Base-by-base conservation (phyloP, 2,329 filamentous ascomycete species). In the Didymosphaeria variabile region DNA sequence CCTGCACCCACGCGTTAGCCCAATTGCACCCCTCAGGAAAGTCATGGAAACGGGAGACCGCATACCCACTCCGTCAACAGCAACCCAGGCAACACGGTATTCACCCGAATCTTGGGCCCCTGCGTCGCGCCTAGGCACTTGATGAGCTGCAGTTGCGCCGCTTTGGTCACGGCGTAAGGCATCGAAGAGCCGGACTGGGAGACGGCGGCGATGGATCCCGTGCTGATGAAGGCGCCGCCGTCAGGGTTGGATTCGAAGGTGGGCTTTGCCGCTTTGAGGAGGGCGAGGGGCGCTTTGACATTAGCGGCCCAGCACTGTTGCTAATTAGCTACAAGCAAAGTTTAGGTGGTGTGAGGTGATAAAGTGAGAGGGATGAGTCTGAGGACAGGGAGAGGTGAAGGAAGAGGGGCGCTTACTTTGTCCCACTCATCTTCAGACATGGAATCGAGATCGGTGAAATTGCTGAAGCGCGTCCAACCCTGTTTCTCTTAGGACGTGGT, bases 161-260 rank as follows among this genome's bases (percentile, higher is more conserved):
- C 90, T 75, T 95, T 95, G 40, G 90, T 91, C 19, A 94, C 89
- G 0, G 88, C 83, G 71, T 95, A 95, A 3, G 92, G 87, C 89
- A 89, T 85, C 45, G 83, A 85, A 66, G 84, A 86, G 5, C 87
- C 87, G 55, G 72, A 74, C 55, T 85, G 75, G n/a, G 79, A 72
- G 61, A 84, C 67, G 49, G 83, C 86, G 2, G 88, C 88, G 61
- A 87, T 83, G 3, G 86, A 88, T 5, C 86, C 86, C 1, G 88
- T 90, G 55, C 90, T 85, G 57, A 90, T 82, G 64, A 90, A 85
- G 1, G 82, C 83, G 17, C 88, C 88, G 13, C 88, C 89, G 3
- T 90, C 87, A 0, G 83, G 78, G 65, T 90, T 90, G 0, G 79
- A 75, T 46, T 86, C 84, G 67, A 91, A 89, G 0, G 83, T 87